Evolutionary conservation across 352 stramenopile genomes (phyloP).

Genomic region (Saprolegnia diclina): DNA sequence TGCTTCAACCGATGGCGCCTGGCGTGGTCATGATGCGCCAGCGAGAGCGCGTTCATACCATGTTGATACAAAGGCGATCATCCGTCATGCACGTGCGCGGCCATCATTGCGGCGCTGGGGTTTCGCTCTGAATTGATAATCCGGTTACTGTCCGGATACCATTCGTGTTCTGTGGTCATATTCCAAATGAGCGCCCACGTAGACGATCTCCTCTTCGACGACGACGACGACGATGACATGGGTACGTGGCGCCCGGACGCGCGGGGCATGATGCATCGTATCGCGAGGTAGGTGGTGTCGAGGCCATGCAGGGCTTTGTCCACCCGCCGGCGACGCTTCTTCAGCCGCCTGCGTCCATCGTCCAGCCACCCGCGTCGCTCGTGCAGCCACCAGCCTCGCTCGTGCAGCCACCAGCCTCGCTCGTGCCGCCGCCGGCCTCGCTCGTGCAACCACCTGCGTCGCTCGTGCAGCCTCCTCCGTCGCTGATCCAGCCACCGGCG

Average conservation of each 20-base stretch:
- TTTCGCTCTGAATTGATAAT: neutral
- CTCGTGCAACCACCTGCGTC: slow-evolving; percentile 5
- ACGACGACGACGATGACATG: slow-evolving; percentile 44
- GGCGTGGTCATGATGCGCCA: too few species aligned
- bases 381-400: slow-evolving; percentile 1
- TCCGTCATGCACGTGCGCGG: too few species aligned
- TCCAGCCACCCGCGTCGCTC: neutral
- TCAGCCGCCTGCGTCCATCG: neutral
- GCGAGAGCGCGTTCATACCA: too few species aligned
- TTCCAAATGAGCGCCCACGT: slow-evolving; percentile 73
- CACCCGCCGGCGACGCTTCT: neutral
- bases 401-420: neutral
- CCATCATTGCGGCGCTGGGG: too few species aligned
- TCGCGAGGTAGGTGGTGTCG: neutral
- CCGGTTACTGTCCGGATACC: neutral
- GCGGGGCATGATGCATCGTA: too few species aligned
- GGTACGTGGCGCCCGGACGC: neutral
- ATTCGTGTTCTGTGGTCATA: slow-evolving; percentile 10
- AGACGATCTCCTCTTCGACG: slow-evolving; percentile 75
- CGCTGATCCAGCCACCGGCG: neutral
- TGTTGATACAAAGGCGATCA: too few species aligned
- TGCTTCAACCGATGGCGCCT: too few species aligned
- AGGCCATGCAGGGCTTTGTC: neutral
- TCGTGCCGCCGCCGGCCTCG: slow-evolving; percentile 6
- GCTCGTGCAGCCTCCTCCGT: slow-evolving; percentile 14